phyloP scores from a whole-genome alignment of 768 basidiomycete species.

The Mrakia hoshinonis region DNA sequence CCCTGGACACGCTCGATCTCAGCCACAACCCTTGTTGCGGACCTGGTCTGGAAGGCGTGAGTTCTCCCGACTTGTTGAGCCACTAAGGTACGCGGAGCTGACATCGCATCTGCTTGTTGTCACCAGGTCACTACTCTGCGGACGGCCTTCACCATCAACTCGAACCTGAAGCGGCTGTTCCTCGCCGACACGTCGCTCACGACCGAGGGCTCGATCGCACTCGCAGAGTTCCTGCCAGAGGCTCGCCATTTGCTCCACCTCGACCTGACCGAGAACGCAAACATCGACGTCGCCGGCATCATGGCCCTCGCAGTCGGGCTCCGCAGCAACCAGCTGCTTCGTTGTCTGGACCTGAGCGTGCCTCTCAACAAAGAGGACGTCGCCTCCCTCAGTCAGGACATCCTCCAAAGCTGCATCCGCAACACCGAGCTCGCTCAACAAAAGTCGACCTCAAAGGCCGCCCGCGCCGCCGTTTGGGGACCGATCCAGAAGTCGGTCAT shows the following conservation, averaged over 20 bases:
- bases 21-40: constrained; percentile 90
- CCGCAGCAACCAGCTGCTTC: constrained; percentile 68
- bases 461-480: constrained; percentile 49
- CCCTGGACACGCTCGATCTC: constrained; percentile 86
- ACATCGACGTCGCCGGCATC: constrained; percentile 77
- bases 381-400: constrained; percentile 68
- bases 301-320: constrained; percentile 83
- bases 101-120: constrained; percentile 20
- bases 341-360: constrained; percentile 88
- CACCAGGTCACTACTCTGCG: constrained; percentile 56
- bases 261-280: constrained; percentile 67
- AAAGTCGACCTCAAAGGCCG: constrained; percentile 45
- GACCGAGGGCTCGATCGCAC: constrained; percentile 78
- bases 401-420: constrained; percentile 50
- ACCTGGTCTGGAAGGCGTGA: constrained; percentile 78
- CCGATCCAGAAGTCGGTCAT: constrained; percentile 38
- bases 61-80: constrained; percentile 36
- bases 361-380: constrained; percentile 54
- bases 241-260: constrained; percentile 77
- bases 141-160: constrained; percentile 86
- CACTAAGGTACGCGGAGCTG: constrained; percentile 51
- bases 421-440: constrained; percentile 73
- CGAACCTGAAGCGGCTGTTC: constrained; percentile 82
- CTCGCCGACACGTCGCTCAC: constrained; percentile 72
- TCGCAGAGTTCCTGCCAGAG: constrained; percentile 94